Conservation (phyloP, 2,329 filamentous ascomycete genomes). For the Phyllosticta capitalensis region DNA sequence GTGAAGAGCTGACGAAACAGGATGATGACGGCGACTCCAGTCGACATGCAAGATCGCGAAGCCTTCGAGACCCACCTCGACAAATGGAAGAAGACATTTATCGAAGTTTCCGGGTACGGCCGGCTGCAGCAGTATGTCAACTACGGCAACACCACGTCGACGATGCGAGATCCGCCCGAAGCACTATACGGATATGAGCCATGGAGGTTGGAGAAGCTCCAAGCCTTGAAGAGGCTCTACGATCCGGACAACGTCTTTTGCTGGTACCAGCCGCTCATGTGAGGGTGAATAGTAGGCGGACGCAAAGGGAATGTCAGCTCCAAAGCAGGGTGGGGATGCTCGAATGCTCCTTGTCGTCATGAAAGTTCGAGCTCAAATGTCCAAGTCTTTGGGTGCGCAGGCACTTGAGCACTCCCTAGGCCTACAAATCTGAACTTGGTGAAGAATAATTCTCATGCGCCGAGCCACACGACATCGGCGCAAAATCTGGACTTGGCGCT, state of each 20-base stretch:
- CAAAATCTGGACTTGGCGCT: no score
- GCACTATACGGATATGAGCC: constrained; percentile 24
- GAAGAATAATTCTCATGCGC: no score
- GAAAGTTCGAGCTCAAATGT: no score
- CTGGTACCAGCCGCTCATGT: constrained; percentile 21
- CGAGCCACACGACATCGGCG: no score
- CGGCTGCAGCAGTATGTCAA: constrained; percentile 25
- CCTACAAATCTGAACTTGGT: no score
- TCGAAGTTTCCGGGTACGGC: constrained; percentile 15
- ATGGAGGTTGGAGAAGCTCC: constrained; percentile 23
- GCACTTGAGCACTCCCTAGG: no score
- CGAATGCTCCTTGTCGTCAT: no score
- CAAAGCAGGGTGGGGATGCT: no score
- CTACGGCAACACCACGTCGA: constrained; percentile 18
- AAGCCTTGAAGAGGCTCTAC: constrained; percentile 23
- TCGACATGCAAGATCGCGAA: not conserved
- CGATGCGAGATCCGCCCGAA: constrained; percentile 21
- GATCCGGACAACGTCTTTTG: constrained; percentile 24
- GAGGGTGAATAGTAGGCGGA: not conserved
- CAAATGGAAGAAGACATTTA: constrained; percentile 16
- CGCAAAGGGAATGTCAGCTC: no score
- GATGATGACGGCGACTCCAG: not conserved
- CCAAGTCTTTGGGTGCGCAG: no score
- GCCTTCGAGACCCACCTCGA: not conserved
- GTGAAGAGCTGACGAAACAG: not conserved